Conservation (phyloP, 2,329 filamentous ascomycete genomes). For the Tolypocladium paradoxum region DNA sequence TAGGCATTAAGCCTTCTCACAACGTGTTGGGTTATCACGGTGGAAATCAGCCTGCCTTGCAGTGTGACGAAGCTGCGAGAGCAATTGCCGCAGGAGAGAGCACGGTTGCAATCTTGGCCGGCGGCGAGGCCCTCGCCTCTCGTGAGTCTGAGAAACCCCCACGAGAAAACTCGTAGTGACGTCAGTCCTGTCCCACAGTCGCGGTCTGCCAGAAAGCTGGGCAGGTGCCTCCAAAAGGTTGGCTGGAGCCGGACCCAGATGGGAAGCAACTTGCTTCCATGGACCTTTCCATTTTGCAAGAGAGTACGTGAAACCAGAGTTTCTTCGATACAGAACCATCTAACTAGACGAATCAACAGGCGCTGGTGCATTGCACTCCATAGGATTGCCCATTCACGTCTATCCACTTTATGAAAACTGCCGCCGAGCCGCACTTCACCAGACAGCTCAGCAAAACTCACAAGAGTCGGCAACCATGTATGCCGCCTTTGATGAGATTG, state of each 20-base stretch:
- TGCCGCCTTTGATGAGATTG: slow-evolving; percentile 46
- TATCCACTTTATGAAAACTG: slow-evolving; percentile 59
- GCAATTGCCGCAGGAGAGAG: slow-evolving; percentile 41
- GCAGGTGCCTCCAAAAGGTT: slow-evolving; percentile 42
- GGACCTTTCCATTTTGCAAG: slow-evolving; percentile 32
- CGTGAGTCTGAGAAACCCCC: slow-evolving; percentile 18
- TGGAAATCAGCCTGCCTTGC: slow-evolving; percentile 49
- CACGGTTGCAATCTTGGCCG: slow-evolving; percentile 48
- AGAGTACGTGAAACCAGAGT: slow-evolving; percentile 3
- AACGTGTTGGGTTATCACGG: slow-evolving; percentile 46
- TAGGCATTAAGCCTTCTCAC: slow-evolving; percentile 36
- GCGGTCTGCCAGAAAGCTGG: slow-evolving; percentile 21
- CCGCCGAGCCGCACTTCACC: slow-evolving; percentile 44
- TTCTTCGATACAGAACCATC: not conserved
- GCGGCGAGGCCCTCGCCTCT: slow-evolving; percentile 54
- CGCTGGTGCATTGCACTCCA: slow-evolving; percentile 42
- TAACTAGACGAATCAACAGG: slow-evolving; percentile 24
- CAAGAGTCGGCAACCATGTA: slow-evolving; percentile 50
- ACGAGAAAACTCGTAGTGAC: not conserved
- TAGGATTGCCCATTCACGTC: slow-evolving; percentile 54
- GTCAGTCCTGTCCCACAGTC: slow-evolving; percentile 14
- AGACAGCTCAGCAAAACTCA: slow-evolving; percentile 44
- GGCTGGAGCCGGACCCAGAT: slow-evolving; percentile 37
- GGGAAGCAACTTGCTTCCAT: slow-evolving; percentile 34
- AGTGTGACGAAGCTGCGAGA: slow-evolving; percentile 53